Conservation (phyloP, 2,329 filamentous ascomycete genomes). For the Arthrobotrys musiformis region DNA sequence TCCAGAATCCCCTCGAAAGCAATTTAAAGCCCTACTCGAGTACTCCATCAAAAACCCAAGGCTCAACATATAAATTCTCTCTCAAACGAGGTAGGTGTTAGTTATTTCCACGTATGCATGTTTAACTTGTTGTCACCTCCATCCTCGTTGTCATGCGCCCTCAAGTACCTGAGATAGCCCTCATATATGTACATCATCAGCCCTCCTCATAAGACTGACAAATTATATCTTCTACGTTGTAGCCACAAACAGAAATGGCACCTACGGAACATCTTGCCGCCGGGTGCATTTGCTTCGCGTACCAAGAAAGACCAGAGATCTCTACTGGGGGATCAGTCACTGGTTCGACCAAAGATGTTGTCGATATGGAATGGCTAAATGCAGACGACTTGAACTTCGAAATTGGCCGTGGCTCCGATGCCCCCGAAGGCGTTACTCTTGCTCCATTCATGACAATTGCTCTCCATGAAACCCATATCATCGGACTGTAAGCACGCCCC, state of each 20-base stretch:
- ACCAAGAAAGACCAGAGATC: slow-evolving; percentile 37
- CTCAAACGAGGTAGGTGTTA: background rate
- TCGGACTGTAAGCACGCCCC: slow-evolving; percentile 39
- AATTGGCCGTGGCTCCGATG: slow-evolving; percentile 9
- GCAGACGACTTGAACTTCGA: slow-evolving; percentile 35
- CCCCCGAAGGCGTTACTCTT: slow-evolving; percentile 6
- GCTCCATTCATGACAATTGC: slow-evolving; percentile 48
- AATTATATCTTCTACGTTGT: background rate
- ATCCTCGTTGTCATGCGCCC: background rate
- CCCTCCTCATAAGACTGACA: background rate
- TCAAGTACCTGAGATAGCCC: background rate
- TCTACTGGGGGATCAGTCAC: slow-evolving; percentile 20
- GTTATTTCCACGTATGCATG: background rate
- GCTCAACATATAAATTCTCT: background rate
- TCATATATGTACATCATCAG: background rate
- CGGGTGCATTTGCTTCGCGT: slow-evolving; percentile 42
- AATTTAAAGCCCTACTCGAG: background rate
- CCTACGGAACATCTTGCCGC: slow-evolving; percentile 36
- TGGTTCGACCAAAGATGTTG: slow-evolving; percentile 46
- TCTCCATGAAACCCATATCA: slow-evolving; percentile 39
- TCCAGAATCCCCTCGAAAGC: background rate
- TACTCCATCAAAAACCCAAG: background rate
- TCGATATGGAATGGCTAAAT: slow-evolving; percentile 48
- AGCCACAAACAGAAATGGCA: slow-evolving; percentile 20
- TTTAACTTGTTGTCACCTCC: background rate